Percentiles rank a stretch among this genome's conserved stretches.
These are phyloP conservation scores for Ceratocystis papillata DNA, from an alignment of 2,329 filamentous ascomycete genomes.

Conservation along the genomic window DNA sequence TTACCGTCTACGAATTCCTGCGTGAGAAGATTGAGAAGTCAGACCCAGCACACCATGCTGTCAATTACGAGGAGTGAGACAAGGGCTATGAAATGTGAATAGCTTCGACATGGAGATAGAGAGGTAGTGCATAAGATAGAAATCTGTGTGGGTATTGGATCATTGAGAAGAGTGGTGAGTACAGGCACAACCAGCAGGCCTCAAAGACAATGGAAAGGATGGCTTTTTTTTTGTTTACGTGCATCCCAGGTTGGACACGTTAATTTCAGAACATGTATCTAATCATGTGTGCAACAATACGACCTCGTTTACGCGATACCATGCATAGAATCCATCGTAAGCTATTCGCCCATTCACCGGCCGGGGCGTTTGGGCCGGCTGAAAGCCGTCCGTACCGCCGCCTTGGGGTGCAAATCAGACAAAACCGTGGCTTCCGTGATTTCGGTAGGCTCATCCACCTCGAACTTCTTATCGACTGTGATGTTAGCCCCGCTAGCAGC, in stretches of 20 bases:
- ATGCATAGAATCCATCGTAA: conserved; percentile 12
- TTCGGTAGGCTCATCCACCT: conserved; percentile 57
- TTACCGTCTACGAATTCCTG: conserved; percentile 67
- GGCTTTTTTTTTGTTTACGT: conserved; percentile 1
- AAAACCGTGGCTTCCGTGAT: conserved; percentile 56
- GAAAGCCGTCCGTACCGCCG: conserved; percentile 57
- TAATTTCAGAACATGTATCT: neutral
- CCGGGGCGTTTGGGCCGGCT: conserved; percentile 71
- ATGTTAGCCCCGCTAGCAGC: conserved; percentile 57
- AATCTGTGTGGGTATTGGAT: neutral
- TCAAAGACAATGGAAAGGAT: neutral
- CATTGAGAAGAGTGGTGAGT: neutral
- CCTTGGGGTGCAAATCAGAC: conserved; percentile 57
- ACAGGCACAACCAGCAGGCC: neutral
- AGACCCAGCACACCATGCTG: conserved; percentile 14
- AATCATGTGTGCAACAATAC: too few species aligned
- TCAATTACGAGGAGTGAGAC: conserved; percentile 19
- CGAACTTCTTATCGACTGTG: conserved; percentile 58
- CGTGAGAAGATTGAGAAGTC: conserved; percentile 58
- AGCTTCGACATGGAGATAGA: neutral
- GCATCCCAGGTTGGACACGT: neutral
- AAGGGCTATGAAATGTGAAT: neutral
- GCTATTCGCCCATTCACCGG: conserved; percentile 34
- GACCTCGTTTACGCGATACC: neutral
- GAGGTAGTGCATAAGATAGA: neutral